These are phyloP conservation scores for Calocera cornea DNA, from an alignment of 768 basidiomycete genomes.

Conservation along the genomic window DNA sequence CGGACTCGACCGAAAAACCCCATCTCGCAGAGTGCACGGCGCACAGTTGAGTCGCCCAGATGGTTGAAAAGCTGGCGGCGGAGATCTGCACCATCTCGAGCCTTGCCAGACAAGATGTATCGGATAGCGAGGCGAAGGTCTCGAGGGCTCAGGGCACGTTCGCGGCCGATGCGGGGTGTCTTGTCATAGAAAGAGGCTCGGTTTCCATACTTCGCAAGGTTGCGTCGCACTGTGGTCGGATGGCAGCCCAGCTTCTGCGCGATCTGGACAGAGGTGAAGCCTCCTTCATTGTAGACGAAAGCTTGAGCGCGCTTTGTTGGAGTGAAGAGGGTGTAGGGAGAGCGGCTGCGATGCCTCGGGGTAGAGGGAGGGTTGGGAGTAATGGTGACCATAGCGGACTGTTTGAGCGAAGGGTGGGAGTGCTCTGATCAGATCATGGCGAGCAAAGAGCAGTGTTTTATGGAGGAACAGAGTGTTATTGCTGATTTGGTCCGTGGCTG, in stretches of 20 bases:
- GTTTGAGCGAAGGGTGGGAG: too few relatives aligned
- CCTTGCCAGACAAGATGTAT: background rate
- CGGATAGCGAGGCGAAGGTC: background rate
- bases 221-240: background rate
- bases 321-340: background rate
- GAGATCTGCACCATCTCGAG: conserved; percentile 4
- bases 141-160: background rate
- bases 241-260: background rate
- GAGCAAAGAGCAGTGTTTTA: too few relatives aligned
- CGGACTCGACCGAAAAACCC: conserved; percentile 7
- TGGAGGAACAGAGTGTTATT: too few relatives aligned
- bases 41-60: background rate
- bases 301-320: background rate
- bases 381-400: too few relatives aligned
- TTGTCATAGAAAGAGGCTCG: background rate
- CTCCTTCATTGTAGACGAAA: background rate
- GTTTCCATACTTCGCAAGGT: background rate
- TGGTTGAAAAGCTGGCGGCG: conserved; percentile 9
- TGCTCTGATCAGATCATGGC: too few relatives aligned
- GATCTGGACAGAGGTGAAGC: background rate
- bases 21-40: background rate
- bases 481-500: too few relatives aligned
- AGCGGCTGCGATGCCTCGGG: background rate
- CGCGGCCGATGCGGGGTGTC: background rate
- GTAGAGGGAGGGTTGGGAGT: too few relatives aligned